Base-by-base conservation (phyloP, 2,329 filamentous ascomycete genomes). In the Colletotrichum kahawae region DNA sequence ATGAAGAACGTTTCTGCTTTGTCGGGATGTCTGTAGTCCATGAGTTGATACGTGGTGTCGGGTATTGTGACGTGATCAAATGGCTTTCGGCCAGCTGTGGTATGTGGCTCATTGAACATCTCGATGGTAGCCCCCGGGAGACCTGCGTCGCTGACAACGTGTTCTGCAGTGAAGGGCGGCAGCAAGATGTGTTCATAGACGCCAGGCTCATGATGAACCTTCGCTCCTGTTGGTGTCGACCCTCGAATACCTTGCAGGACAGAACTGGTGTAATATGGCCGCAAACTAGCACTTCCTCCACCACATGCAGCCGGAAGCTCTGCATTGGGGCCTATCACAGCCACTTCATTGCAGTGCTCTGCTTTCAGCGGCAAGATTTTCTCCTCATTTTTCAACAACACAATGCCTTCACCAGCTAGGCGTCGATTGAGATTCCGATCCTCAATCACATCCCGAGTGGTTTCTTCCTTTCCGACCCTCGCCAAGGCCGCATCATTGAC, bases 331-430 rank as follows among this genome's bases (percentile, higher is more conserved):
- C 90, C 90, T 27, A 92, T 84, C 31, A 92, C 83, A 29, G 91
- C 84, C 0, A 89, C 90, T 84, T 86, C 70, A 31, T 51, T 10
- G 27, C 66, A 66, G 16, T 54, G 92, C 38, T 90, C 85, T 78
- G 91, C 92, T 29, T 88, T 88, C 2, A 93, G 82, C 1, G 94
- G 94, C 1, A 96, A 85, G 0, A 92, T 80, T 9, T 85, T 85
- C 33, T 88, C 88, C 14, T 94, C 89, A 77, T 96, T 96, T 84
- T 95, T 95, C 62, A 95, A 84, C 18, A 95, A 86, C 2, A 95
- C 93, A 9, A 95, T 91, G 5, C 92, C 91, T 80, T 95, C 93
- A 6, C 91, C 90, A 16, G 92, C 93, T 27, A 94, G 87, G 67
- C 89, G 87, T 13, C 94, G 88, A 18, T 95, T 89, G 56, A 95